Percentiles rank a stretch among this genome's conserved stretches.
Conservation (phyloP, 768 basidiomycete species). For the Trametes gibbosa region DNA sequence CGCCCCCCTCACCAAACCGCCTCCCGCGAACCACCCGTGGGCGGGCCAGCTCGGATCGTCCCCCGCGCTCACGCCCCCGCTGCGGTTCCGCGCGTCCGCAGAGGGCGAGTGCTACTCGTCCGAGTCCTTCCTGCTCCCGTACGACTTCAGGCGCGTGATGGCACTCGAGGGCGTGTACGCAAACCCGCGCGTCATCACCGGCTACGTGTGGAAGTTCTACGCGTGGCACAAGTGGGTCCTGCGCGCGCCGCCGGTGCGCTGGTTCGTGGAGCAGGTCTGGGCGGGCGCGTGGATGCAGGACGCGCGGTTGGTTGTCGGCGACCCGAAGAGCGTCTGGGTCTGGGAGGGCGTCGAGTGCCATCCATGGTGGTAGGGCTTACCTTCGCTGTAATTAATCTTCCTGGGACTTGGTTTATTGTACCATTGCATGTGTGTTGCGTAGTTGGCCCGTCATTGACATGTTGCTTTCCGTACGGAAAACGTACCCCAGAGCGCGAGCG, state of each 20-base stretch:
- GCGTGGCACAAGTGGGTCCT: constrained; percentile 31
- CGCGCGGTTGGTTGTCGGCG: constrained; percentile 37
- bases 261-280: constrained; percentile 40
- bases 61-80: constrained; percentile 33
- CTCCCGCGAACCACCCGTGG: constrained; percentile 31
- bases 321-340: constrained; percentile 29
- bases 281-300: constrained; percentile 39
- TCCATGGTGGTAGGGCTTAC: constrained; percentile 26
- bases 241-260: constrained; percentile 38
- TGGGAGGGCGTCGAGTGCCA: constrained; percentile 39
- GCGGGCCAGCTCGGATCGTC: constrained; percentile 16
- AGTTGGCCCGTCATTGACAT: too few species aligned
- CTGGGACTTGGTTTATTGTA: not conserved
- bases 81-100: constrained; percentile 31
- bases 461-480: too few species aligned
- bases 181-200: constrained; percentile 40
- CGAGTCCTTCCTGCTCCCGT: constrained; percentile 42
- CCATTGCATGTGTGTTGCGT: not conserved
- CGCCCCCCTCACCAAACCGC: constrained; percentile 28
- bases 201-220: constrained; percentile 34
- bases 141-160: constrained; percentile 41
- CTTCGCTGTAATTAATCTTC: not conserved
- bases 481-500: too few species aligned
- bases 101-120: constrained; percentile 35
- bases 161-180: constrained; percentile 35